Base-by-base conservation (phyloP, 2,329 filamentous ascomycete genomes). In the Cucurbitaria berberidis region DNA sequence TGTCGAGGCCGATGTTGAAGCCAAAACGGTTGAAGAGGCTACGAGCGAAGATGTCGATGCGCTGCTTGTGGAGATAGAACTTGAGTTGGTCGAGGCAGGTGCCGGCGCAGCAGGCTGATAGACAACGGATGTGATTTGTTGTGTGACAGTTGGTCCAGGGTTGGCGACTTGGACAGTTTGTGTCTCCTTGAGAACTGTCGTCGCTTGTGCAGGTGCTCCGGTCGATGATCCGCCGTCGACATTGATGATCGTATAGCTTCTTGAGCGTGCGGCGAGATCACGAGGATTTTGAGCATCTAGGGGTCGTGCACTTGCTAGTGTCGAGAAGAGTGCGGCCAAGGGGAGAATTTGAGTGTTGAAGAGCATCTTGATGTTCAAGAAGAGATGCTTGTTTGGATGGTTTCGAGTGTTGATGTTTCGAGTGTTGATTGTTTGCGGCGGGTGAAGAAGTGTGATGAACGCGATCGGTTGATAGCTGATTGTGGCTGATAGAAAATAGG, bases 171-270 rank as follows among this genome's bases (percentile, higher is more conserved):
- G 49, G 5, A 72, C 52, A 0, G 70, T 73, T 49, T 60, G 68
- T 8, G 68, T 70, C 38, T 53, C 52, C 48, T 65, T 46, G 24
- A 68, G 43, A 27, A 62, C 45, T n/a, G 67, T 66, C 6, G 66
- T 68, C 22, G 62, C 45, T 44, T 59, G 50, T 38, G 59, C 40
- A 24, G 66, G 48, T 27, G 50, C 59, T 42, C 62, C 32, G 18
- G 64, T 66, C 5, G 67, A 58, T 11, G 68, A 62, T 21, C 73
- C 74, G 26, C 74, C 74, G 38, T 74, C 74, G 19, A 76, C 74
- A 45, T 76, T 76, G 58, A 76, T 70, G n/a, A 76, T 63, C 3
- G 69, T 64, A 48, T 76, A 76, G 27, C 66, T 70, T 51, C 71
- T 75, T 27, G 63, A 59, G 11, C 70, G 68, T 22, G 60, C 60